phyloP scores from a whole-genome alignment of 805 yeast species.

The Tetrapisispora namnaoensis region DNA sequence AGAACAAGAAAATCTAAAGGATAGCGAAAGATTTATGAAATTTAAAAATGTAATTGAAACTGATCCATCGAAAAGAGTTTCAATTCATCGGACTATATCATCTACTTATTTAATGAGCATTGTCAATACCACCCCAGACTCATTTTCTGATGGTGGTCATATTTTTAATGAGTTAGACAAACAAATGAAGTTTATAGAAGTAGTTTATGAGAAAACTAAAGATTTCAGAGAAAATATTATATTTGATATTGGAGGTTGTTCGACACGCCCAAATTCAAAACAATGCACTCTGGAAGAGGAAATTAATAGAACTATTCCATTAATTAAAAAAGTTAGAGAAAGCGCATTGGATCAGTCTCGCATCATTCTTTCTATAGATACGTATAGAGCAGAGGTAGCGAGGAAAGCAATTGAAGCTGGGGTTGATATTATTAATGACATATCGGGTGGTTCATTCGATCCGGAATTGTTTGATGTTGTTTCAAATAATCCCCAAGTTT shows the following conservation, averaged over 20 bases:
- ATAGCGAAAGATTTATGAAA: conserved; percentile 14
- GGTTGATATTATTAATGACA: conserved; percentile 87
- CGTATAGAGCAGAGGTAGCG: conserved; percentile 74
- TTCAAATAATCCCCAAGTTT: conserved; percentile 54
- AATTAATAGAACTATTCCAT: conserved; percentile 57
- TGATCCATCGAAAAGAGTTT: conserved; percentile 36
- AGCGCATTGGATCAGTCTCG: conserved; percentile 29
- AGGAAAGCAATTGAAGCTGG: conserved; percentile 58
- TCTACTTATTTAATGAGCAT: conserved; percentile 75
- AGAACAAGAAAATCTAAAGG: conserved; percentile 10
- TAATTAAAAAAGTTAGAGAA: conserved; percentile 50
- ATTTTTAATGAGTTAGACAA: conserved; percentile 26
- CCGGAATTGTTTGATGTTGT: conserved; percentile 54
- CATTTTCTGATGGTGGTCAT: conserved; percentile 91
- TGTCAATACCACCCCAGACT: conserved; percentile 85
- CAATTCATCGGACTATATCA: conserved; percentile 20
- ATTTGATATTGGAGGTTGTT: conserved; percentile 88
- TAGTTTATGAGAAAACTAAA: conserved; percentile 52
- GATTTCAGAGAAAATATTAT: conserved; percentile 34
- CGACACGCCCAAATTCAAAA: conserved; percentile 77
- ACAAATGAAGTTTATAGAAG: conserved; percentile 37
- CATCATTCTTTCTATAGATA: conserved; percentile 71
- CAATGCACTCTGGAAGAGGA: conserved; percentile 62
- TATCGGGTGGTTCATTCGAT: conserved; percentile 73
- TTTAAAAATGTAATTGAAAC: conserved; percentile 29